phyloP scores from a whole-genome alignment of 768 basidiomycete species.

The Rhizopogon vulgaris region DNA sequence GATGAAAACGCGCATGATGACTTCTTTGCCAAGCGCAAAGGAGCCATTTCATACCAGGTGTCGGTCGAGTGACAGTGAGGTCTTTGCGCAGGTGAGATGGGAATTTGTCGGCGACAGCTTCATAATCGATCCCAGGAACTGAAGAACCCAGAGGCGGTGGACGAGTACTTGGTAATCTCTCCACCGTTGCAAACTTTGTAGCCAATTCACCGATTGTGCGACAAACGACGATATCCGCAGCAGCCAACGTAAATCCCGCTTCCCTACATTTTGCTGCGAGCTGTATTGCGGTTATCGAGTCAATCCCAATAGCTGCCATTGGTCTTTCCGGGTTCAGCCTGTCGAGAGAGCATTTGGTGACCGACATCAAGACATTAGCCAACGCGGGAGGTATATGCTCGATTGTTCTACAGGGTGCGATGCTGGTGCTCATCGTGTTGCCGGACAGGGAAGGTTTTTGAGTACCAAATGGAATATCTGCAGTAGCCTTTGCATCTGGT shows the following conservation, averaged over 20 bases:
- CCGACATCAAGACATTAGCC: constrained; percentile 7
- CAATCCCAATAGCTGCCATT: constrained; percentile 37
- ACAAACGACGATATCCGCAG: constrained; percentile 37
- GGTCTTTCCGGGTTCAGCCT: constrained; percentile 28
- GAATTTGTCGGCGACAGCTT: constrained; percentile 10
- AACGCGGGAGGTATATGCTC: constrained; percentile 8
- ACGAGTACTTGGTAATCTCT: not conserved
- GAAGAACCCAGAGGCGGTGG: not conserved
- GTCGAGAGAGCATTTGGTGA: constrained; percentile 22
- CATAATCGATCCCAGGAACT: constrained; percentile 9
- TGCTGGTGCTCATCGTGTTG: not conserved
- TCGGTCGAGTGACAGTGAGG: constrained; percentile 16
- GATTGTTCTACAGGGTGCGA: not conserved
- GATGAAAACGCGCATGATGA: constrained; percentile 34
- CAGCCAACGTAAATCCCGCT: constrained; percentile 27
- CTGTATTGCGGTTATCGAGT: constrained; percentile 46
- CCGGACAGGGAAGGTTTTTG: not conserved
- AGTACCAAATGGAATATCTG: not conserved
- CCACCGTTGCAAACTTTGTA: constrained; percentile 3
- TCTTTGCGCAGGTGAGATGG: constrained; percentile 7
- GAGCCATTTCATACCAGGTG: constrained; percentile 30
- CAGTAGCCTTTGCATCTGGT: constrained; percentile 11
- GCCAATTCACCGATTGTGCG: constrained; percentile 27
- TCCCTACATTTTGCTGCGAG: constrained; percentile 34
- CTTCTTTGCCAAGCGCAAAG: constrained; percentile 41